Conservation (phyloP, 176 grass and related monocot species). For the Thalia dealbata region DNA sequence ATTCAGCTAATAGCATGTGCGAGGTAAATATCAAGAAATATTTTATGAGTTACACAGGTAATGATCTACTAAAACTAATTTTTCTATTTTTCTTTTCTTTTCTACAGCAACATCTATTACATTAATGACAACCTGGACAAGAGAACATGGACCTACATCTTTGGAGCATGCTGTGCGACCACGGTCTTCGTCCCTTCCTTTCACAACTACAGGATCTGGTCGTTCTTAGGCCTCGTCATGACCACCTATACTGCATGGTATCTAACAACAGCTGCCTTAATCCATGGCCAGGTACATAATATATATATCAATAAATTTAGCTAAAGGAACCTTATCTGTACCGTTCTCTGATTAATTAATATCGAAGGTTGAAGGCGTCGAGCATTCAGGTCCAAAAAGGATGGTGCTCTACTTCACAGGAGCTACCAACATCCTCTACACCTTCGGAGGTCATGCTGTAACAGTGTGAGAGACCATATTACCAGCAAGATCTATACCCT, state of each 20-base stretch:
- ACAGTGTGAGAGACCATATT: conserved; percentile 66
- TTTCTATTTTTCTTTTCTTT: not conserved
- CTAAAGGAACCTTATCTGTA: not conserved
- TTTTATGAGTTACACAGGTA: not conserved
- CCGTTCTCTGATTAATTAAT: not conserved
- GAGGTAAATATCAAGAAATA: conserved; percentile 31
- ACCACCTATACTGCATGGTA: conserved; percentile 91
- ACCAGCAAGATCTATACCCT: not conserved
- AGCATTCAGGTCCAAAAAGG: conserved; percentile 62
- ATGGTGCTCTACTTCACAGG: conserved; percentile 97
- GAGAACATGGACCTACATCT: conserved; percentile 96
- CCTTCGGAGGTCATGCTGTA: conserved; percentile 95
- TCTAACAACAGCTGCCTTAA: conserved; percentile 57
- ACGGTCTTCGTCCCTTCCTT: conserved; percentile 97
- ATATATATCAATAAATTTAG: not conserved
- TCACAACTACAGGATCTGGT: conserved; percentile 96
- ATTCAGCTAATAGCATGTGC: conserved; percentile 97
- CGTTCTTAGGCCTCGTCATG: conserved; percentile 89
- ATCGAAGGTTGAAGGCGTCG: conserved; percentile 53
- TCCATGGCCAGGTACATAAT: conserved; percentile 45
- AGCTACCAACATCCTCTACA: conserved; percentile 97
- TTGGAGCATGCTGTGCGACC: conserved; percentile 91
- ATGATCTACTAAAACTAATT: too few relatives aligned
- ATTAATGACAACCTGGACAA: conserved; percentile 92
- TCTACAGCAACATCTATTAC: conserved; percentile 92